Base-by-base conservation (phyloP, 164 flowering plant species). In the Magnolia officinalis region DNA sequence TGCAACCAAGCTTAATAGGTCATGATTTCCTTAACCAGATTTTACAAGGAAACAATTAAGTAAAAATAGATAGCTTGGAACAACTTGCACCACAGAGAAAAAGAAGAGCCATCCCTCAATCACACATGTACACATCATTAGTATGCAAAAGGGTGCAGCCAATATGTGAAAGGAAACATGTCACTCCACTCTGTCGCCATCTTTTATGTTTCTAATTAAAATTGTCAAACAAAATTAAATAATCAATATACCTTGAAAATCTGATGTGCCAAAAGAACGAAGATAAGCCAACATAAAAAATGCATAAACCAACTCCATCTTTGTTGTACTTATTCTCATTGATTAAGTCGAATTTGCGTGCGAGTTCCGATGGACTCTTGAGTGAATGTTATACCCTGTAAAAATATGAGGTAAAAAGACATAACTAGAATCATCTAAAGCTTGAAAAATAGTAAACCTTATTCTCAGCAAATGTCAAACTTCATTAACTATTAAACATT, bases 201-300 rank as follows among this genome's bases (percentile, higher is more conserved):
- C 49, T 14, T 23, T 4, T 13, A 29, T 58, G 49, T 9, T 20
- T 19, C 7, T 4, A 71, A 71, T 10, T 52, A n/a, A 13, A 4
- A 18, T 20, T n/a, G 10, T 2, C 26, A 21, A 37, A 37, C 0
- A 67, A 0, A 68, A 71, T 19, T 19, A 70, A 68, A 31, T 11
- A 49, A 50, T 14, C 7, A 4, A 20, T 10, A 16, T 83, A 89
- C 92, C 92, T 85, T 89, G 92, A 20, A n/a, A 70, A 84, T 89
- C 87, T 66, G 92, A 73, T 31, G 80, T 67, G 24, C 70, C 88
- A 55, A 83, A 80, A 68, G 86, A 84, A 71, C 61, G 85, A 75
- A 72, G 81, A 74, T 81, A 86, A 78, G 76, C 78, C 76, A 86
- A 76, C 66, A 83, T 19, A 61, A 89, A 72, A 72, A 78, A 72